These are phyloP conservation scores for Triglochin maritima DNA, from an alignment of 106 monocot genomes.

Conservation along the genomic window DNA sequence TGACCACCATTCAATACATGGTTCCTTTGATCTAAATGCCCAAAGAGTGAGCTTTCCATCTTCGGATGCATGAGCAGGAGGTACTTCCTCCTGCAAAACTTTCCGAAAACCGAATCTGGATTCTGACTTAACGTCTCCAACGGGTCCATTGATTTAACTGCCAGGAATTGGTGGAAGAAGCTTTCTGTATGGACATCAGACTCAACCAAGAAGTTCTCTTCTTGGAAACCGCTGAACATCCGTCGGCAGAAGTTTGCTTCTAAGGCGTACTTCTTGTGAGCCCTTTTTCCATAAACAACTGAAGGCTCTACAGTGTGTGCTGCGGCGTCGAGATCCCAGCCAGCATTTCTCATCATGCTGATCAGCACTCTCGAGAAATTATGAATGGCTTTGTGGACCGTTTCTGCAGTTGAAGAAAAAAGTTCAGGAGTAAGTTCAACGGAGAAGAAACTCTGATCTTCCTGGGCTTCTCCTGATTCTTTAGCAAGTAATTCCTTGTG, in stretches of 20 bases:
- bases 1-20: conserved; percentile 58
- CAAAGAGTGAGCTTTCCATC: conserved; percentile 82
- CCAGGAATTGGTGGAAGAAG: conserved; percentile 54
- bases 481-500: conserved; percentile 43
- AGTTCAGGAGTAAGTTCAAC: conserved; percentile 53
- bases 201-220: conserved; percentile 47
- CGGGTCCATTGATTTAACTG: conserved; percentile 54
- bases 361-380: conserved; percentile 73
- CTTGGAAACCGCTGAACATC: conserved; percentile 59
- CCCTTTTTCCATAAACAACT: conserved; percentile 47
- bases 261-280: conserved; percentile 90
- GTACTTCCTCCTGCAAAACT: conserved; percentile 64
- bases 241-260: conserved; percentile 53
- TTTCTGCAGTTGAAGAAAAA: conserved; percentile 36
- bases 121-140: conserved; percentile 63
- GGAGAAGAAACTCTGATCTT: conserved; percentile 38
- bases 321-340: conserved; percentile 83
- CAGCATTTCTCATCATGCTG: conserved; percentile 74
- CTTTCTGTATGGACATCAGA: conserved; percentile 13
- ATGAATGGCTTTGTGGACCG: conserved; percentile 58
- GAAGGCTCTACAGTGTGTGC: conserved; percentile 44
- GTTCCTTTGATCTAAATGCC: conserved; percentile 72
- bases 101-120: conserved; percentile 80
- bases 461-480: conserved; percentile 30
- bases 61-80: conserved; percentile 48